Evolutionary conservation across 768 basidiomycete species (phyloP).

Genomic region (Tricholoma sp.): DNA sequence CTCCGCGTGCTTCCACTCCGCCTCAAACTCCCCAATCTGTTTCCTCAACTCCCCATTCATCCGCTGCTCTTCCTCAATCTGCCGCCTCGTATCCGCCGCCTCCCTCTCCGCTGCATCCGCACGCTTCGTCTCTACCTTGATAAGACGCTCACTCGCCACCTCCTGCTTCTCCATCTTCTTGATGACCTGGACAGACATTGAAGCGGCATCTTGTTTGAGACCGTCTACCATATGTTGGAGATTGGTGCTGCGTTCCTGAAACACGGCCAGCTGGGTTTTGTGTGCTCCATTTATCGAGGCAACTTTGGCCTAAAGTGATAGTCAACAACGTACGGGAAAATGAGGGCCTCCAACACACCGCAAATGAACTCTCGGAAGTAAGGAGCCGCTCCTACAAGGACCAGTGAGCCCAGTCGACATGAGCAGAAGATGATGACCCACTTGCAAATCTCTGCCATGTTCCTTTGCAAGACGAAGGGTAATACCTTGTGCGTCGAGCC

Average conservation of each 20-base stretch:
- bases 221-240: constrained; percentile 21
- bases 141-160: constrained; percentile 21
- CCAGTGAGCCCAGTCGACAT: background rate
- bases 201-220: constrained; percentile 23
- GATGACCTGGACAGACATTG: constrained; percentile 18
- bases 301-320: constrained; percentile 14
- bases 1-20: constrained; percentile 6
- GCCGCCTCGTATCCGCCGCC: constrained; percentile 13
- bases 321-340: background rate
- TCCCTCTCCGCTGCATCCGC: constrained; percentile 23
- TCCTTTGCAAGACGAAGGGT: constrained; percentile 53
- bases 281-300: constrained; percentile 29
- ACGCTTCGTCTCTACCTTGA: constrained; percentile 22
- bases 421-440: constrained; percentile 3
- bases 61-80: constrained; percentile 11
- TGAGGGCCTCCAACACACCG: constrained; percentile 22
- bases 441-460: constrained; percentile 45
- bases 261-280: constrained; percentile 32
- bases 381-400: constrained; percentile 33
- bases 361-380: constrained; percentile 28
- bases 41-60: constrained; percentile 10
- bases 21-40: constrained; percentile 8
- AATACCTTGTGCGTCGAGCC: constrained; percentile 52
- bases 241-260: constrained; percentile 34
- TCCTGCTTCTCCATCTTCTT: constrained; percentile 25